Percentiles rank a stretch among this genome's conserved stretches.
Evolutionary conservation across 2,329 filamentous ascomycete species (phyloP).

Genomic region (Aureobasidium uvarum): DNA sequence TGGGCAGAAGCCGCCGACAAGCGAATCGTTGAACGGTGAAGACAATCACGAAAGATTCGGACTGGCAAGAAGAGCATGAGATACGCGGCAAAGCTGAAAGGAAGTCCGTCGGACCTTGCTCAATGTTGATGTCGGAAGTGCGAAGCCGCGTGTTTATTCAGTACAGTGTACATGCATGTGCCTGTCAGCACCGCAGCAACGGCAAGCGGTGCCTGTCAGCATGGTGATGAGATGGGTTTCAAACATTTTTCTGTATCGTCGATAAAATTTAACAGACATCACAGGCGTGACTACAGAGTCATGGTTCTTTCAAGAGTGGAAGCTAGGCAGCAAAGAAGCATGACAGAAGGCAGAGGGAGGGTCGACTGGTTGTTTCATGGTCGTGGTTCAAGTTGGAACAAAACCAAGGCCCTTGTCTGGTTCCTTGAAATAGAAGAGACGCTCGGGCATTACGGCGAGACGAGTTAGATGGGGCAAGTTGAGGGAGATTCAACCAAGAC

Average conservation of each 20-base stretch:
- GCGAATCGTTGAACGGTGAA: neutral
- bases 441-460: slow-evolving; percentile 21
- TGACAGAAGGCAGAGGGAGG: neutral
- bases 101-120: neutral
- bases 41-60: neutral
- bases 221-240: neutral
- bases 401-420: slow-evolving; percentile 9
- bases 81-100: neutral
- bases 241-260: neutral
- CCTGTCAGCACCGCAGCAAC: slow-evolving; percentile 21
- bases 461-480: slow-evolving; percentile 18
- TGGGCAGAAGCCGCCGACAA: neutral
- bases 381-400: slow-evolving; percentile 1
- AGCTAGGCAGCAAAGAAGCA: neutral
- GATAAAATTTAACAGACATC: neutral
- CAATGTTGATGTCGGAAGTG: neutral
- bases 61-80: neutral
- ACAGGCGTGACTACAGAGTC: slow-evolving; percentile 10
- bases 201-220: slow-evolving; percentile 19
- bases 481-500: slow-evolving; percentile 24
- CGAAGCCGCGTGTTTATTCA: neutral
- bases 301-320: neutral
- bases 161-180: slow-evolving; percentile 11
- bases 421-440: slow-evolving; percentile 22
- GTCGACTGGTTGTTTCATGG: slow-evolving; percentile 11